Conservation (phyloP, 2,329 filamentous ascomycete genomes). For the Didymella glomerata region DNA sequence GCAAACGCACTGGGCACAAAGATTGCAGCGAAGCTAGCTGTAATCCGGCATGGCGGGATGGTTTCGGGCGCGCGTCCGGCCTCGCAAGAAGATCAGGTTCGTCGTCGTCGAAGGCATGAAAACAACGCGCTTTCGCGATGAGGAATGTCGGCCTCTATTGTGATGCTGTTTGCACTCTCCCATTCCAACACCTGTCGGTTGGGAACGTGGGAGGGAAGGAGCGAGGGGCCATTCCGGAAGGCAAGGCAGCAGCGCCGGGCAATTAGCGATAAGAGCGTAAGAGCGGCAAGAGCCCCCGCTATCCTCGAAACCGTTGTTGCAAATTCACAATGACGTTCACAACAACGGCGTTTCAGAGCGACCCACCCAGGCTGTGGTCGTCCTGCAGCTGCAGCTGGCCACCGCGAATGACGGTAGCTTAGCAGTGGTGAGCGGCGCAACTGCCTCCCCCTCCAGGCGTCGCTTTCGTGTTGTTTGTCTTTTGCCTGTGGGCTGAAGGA, state of each 20-base stretch:
- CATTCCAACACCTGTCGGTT: background rate
- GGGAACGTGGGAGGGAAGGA: background rate
- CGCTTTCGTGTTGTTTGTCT: background rate
- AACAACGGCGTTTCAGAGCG: conserved; percentile 18
- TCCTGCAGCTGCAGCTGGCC: conserved; percentile 3
- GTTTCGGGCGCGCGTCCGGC: conserved; percentile 8
- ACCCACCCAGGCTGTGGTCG: conserved; percentile 7
- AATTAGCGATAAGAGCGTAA: conserved; percentile 23
- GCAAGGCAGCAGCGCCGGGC: conserved; percentile 4
- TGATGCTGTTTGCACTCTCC: background rate
- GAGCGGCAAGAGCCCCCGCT: conserved; percentile 25
- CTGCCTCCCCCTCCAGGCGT: background rate
- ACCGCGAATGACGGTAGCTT: background rate
- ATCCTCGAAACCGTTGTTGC: conserved; percentile 28
- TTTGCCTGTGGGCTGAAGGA: background rate
- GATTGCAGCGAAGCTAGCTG: conserved; percentile 13
- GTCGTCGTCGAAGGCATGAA: conserved; percentile 18
- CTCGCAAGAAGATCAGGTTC: conserved; percentile 34
- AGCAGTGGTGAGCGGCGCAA: background rate
- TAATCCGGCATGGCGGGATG: conserved; percentile 1
- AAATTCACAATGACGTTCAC: conserved; percentile 25
- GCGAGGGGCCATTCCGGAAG: background rate
- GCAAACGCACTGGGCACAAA: conserved; percentile 16
- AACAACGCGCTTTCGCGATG: conserved; percentile 17
- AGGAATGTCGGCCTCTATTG: conserved; percentile 10